Percentiles rank a stretch among this genome's conserved stretches.
Conservation (phyloP, 31 red algal species). For the Asparagopsis taxiformis region DNA sequence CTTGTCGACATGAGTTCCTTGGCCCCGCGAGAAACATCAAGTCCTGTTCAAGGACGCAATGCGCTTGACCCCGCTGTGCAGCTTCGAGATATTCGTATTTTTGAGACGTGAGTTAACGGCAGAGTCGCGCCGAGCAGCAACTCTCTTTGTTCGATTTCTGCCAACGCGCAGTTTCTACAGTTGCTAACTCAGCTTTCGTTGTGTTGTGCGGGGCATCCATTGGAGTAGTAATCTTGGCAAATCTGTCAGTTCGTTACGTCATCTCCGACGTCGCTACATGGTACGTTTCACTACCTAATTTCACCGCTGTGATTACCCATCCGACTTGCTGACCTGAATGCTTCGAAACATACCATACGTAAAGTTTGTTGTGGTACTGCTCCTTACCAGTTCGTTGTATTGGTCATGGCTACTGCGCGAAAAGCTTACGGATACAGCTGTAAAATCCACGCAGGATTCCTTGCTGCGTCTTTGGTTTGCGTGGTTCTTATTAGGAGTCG, state of each 20-base stretch:
- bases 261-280: slow-evolving; percentile 19
- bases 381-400: slow-evolving; percentile 22
- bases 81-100: slow-evolving; percentile 16
- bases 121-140: not conserved
- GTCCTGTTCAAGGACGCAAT: not conserved
- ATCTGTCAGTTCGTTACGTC: slow-evolving; percentile 9
- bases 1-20: no score
- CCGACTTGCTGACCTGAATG: not conserved
- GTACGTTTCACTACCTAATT: slow-evolving; percentile 7
- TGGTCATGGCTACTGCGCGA: slow-evolving; percentile 29
- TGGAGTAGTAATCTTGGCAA: slow-evolving; percentile 11
- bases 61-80: slow-evolving; percentile 10
- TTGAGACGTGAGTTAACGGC: slow-evolving; percentile 12
- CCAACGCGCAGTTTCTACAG: no score
- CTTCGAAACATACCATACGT: not conserved
- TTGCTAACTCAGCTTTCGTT: no score
- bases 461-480: slow-evolving; percentile 48
- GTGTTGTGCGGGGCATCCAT: no score
- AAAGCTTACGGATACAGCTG: slow-evolving; percentile 23
- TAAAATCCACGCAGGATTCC: slow-evolving; percentile 14
- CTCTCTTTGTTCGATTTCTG: not conserved
- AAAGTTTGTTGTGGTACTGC: slow-evolving; percentile 20
- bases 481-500: slow-evolving; percentile 25
- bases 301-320: no score
- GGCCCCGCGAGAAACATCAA: not conserved